A percentile compares a stretch with the other conserved stretches of the same genome.
Conservation (phyloP, 768 basidiomycete species). For the Amanita thiersii region DNA sequence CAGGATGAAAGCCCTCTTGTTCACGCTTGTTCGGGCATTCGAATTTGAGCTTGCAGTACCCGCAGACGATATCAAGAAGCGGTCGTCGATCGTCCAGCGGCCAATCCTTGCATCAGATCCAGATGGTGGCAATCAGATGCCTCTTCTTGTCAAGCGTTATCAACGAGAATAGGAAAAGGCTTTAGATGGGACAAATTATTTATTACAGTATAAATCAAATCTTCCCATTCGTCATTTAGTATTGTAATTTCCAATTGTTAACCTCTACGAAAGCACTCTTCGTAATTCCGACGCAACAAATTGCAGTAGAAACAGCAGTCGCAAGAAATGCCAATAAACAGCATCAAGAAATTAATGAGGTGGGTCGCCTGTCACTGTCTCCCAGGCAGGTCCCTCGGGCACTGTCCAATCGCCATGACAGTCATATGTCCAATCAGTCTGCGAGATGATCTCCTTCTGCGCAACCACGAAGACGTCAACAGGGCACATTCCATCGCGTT, state of each 20-base stretch:
- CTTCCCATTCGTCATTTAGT: too few relatives aligned
- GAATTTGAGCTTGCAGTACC: slow-evolving; percentile 43
- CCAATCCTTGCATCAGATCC: slow-evolving; percentile 38
- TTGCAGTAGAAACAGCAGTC: too few relatives aligned
- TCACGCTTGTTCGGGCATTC: slow-evolving; percentile 34
- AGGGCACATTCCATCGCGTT: slow-evolving; percentile 73
- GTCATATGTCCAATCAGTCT: slow-evolving; percentile 68
- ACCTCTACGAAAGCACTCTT: too few relatives aligned
- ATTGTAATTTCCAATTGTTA: too few relatives aligned
- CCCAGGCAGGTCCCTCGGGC: slow-evolving; percentile 58
- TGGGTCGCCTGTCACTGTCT: slow-evolving; percentile 63
- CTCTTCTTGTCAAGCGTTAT: slow-evolving; percentile 30
- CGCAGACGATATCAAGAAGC: slow-evolving; percentile 23
- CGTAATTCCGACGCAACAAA: too few relatives aligned
- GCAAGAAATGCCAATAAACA: too few relatives aligned
- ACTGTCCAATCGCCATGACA: slow-evolving; percentile 75
- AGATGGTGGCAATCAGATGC: slow-evolving; percentile 34
- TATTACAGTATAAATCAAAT: too few relatives aligned
- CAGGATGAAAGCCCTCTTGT: slow-evolving; percentile 32
- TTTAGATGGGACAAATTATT: not conserved
- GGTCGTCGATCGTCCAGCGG: slow-evolving; percentile 28
- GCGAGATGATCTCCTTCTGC: slow-evolving; percentile 54
- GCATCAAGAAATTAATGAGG: too few relatives aligned
- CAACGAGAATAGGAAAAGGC: not conserved
- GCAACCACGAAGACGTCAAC: slow-evolving; percentile 63